phyloP scores from a whole-genome alignment of 345 rosid species.

The Gossypium mustelinum region DNA sequence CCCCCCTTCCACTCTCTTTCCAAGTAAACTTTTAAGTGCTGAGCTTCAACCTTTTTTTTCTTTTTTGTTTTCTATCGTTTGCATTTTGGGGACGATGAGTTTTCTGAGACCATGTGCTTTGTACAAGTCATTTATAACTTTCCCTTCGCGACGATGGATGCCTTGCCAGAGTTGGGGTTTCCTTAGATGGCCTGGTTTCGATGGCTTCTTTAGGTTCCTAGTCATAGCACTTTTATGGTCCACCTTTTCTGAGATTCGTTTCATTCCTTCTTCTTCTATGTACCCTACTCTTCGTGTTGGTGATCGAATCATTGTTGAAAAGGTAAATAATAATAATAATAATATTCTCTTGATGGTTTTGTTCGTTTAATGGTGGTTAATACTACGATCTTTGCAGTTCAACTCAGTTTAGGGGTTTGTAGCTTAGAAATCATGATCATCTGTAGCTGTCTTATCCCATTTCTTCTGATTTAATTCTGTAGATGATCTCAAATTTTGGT shows the following conservation, averaged over 20 bases:
- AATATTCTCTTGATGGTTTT: not conserved
- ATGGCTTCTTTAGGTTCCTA: conserved; percentile 28
- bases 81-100: conserved; percentile 26
- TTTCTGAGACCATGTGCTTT: conserved; percentile 35
- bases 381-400: not conserved
- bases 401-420: not conserved
- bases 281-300: conserved; percentile 43
- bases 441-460: not conserved
- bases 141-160: conserved; percentile 31
- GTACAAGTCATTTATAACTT: conserved; percentile 14
- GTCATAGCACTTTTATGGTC: conserved; percentile 35
- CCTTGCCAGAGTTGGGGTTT: conserved; percentile 44
- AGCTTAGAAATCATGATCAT: not conserved
- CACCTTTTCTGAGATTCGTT: conserved; percentile 17
- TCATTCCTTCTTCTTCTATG: conserved; percentile 41
- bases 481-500: not conserved
- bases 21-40: not conserved
- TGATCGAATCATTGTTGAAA: conserved; percentile 40
- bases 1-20: not conserved
- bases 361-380: not conserved
- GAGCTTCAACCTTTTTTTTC: not conserved
- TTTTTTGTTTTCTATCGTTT: not conserved
- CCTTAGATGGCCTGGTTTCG: conserved; percentile 41
- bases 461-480: not conserved
- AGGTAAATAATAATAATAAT: conserved; percentile 19